phyloP scores from a whole-genome alignment of 345 rosid genomes.

The Crucihimalaya himalaica region DNA sequence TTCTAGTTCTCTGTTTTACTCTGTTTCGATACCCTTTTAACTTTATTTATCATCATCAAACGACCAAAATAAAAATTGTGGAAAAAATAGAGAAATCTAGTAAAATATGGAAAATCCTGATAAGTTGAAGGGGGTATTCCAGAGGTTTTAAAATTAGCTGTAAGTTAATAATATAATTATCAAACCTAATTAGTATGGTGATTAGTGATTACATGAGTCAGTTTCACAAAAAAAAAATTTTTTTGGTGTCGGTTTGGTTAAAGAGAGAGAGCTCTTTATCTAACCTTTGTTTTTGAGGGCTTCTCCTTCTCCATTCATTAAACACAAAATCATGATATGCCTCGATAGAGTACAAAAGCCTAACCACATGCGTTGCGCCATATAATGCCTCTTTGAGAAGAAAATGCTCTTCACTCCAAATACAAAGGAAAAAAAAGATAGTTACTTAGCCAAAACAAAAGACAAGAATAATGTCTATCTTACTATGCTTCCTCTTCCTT shows the following conservation, averaged over 20 bases:
- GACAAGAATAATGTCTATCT: background rate
- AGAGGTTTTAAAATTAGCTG: no score
- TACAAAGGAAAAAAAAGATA: background rate
- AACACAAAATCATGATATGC: background rate
- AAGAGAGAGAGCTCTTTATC: background rate
- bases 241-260: conserved; percentile 14
- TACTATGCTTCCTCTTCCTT: background rate
- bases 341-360: background rate
- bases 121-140: no score
- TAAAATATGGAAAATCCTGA: no score
- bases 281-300: background rate
- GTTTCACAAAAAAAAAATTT: background rate
- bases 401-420: background rate
- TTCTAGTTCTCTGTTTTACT: background rate
- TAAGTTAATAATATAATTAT: background rate
- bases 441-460: background rate
- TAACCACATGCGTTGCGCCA: conserved; percentile 7
- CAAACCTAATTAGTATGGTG: background rate
- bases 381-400: background rate
- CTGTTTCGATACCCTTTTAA: background rate
- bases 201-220: background rate
- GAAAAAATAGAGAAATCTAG: no score
- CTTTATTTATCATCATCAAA: background rate
- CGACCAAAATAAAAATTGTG: no score
- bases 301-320: background rate